Conservation (phyloP, 2,329 filamentous ascomycete species). For the Ilyonectria sp. region DNA sequence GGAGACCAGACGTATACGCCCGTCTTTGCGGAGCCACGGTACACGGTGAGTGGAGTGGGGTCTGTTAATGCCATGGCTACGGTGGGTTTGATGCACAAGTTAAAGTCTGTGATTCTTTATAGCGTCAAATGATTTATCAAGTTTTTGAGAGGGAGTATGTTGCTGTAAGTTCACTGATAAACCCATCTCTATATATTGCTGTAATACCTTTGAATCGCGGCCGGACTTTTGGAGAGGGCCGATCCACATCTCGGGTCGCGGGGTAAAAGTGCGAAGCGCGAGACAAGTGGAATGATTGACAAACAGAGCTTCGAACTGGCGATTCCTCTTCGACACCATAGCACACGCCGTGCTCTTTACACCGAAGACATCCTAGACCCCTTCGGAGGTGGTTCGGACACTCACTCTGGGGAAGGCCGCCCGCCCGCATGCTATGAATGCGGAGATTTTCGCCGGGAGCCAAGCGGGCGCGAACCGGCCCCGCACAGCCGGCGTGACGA, state of each 20-base stretch:
- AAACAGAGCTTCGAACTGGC: not conserved
- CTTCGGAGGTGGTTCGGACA: not conserved
- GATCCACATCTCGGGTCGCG: constrained; percentile 17
- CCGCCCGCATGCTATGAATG: not conserved
- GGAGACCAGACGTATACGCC: constrained; percentile 70
- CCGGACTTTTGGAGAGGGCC: constrained; percentile 22
- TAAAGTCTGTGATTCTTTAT: not conserved
- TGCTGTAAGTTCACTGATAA: not conserved
- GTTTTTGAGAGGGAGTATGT: not conserved
- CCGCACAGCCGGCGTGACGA: constrained; percentile 4
- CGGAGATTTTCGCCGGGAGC: not conserved
- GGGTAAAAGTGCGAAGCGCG: constrained; percentile 14
- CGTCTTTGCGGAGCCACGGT: constrained; percentile 62
- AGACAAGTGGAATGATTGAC: not conserved
- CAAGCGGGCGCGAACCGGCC: not conserved
- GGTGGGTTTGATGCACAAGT: not conserved
- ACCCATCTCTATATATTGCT: no score
- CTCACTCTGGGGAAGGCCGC: not conserved
- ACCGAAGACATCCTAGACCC: not conserved
- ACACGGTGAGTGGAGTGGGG: constrained; percentile 53
- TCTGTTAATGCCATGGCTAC: constrained; percentile 18
- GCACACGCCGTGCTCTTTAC: not conserved
- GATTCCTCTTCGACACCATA: not conserved
- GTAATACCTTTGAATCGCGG: constrained; percentile 4
- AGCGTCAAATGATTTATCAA: not conserved